Base-by-base conservation (phyloP, 345 rosid genomes). In the Populus pruinosa region DNA sequence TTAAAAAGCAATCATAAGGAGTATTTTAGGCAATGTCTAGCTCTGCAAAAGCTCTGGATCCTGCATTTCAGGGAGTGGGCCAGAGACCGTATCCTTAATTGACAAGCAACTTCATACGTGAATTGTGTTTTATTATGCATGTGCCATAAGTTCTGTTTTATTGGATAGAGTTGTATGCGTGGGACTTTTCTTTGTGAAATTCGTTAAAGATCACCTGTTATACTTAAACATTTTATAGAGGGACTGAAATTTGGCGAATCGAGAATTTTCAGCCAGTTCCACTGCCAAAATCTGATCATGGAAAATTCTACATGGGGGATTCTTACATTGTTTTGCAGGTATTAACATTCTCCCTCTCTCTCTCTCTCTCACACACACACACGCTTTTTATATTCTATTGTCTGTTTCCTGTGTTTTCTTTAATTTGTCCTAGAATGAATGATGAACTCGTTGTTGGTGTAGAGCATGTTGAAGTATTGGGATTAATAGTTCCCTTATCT, bases 281-380 rank as follows among this genome's bases (percentile, higher is more conserved):
- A 44, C 80, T 96, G 80, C 97, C 95, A 5, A 94, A 92, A 78
- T 84, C 98, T 47, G 97, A 92, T 69, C 76, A 94, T 87, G 99
- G 99, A 79, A 96, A 96, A 82, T 96, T 96, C 88, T 94, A 92
- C 83, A 87, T 87, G 89, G 99, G 99, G 44, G 99, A 96, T 88
- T 86, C 87, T 53, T 96, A 96, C 89, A 91, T 96, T 78, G 84
- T 96, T 67, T 90, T 96, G 84, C 97, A 94, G 98, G 99, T 96
- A 70, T 23, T 67, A 29, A 61, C 35, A 35, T 25, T 43, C 29
- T 27, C 61, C 0, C 55, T 39, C 74, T 80, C 59, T 67, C 35
- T 72, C 77, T 20, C 33, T 63, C 23, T 44, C 55, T 35, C 20
- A 5, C 59, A 41, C 44, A 41, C 44, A 10, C 44, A 41, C 47